A percentile compares a stretch with the other conserved stretches of the same genome.
Conservation (phyloP, 495 filamentous ascomycete genomes). For the Aspergillus haitiensis region DNA sequence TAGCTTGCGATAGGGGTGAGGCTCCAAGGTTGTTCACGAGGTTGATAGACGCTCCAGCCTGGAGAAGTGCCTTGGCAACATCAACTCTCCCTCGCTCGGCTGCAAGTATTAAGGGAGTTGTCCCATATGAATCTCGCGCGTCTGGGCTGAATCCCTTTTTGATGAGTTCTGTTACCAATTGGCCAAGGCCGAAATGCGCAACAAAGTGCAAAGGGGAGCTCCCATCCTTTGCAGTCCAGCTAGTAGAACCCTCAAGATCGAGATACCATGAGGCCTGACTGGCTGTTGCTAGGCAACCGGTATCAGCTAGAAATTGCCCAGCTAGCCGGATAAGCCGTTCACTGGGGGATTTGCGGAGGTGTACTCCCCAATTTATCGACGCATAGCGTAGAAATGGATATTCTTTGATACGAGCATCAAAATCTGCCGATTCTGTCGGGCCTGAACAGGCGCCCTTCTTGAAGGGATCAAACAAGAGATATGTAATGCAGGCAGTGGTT, state of each 20-base stretch:
- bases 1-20: not conserved
- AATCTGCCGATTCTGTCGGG: constrained; percentile 7
- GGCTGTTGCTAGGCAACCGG: not conserved
- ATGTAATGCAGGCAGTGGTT: constrained; percentile 4
- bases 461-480: constrained; percentile 10
- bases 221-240: constrained; percentile 12
- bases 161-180: constrained; percentile 2
- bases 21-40: constrained; percentile 6
- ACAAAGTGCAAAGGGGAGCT: constrained; percentile 11
- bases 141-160: not conserved
- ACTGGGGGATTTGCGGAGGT: not conserved
- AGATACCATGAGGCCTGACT: constrained; percentile 13
- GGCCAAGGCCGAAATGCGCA: constrained; percentile 5
- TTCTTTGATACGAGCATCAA: not conserved
- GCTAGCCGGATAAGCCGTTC: not conserved
- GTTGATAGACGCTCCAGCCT: constrained; percentile 1
- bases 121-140: constrained; percentile 3
- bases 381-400: constrained; percentile 16
- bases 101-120: constrained; percentile 4
- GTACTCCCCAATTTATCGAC: constrained; percentile 11
- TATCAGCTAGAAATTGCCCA: not conserved
- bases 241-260: constrained; percentile 1
- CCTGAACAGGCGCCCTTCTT: constrained; percentile 11
- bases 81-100: not conserved
- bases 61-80: not conserved